Conservation (phyloP, 371 early-diverging fungal genomes). For the Mortierella sp. region DNA sequence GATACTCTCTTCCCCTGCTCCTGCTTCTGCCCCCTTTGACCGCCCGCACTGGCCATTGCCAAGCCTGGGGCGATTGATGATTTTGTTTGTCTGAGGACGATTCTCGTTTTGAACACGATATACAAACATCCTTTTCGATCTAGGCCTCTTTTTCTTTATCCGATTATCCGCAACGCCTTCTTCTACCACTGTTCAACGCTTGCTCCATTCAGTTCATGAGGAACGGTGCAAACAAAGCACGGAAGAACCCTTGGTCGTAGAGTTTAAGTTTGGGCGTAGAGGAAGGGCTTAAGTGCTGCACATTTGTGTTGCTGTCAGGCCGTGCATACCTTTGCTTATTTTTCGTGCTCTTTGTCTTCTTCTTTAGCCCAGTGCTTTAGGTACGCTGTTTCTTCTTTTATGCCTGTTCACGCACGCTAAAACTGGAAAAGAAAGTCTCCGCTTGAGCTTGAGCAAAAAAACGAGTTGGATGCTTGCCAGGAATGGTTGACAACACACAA, state of each 20-base stretch:
- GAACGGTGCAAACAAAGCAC: no score
- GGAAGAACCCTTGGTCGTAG: no score
- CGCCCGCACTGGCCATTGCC: background rate
- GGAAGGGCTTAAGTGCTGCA: no score
- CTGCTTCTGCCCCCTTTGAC: no score
- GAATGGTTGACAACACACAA: slow-evolving; percentile 7
- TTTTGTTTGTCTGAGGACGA: background rate
- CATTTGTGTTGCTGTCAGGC: background rate
- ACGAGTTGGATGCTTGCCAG: background rate
- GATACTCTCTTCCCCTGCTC: no score
- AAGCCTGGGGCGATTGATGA: background rate
- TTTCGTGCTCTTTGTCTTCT: background rate
- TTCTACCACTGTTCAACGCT: background rate
- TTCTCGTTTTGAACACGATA: background rate
- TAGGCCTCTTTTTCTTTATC: background rate
- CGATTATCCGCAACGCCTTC: background rate
- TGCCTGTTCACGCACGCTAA: background rate
- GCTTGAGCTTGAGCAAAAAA: background rate
- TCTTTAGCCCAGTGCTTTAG: background rate
- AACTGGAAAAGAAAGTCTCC: background rate
- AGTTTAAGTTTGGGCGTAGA: no score
- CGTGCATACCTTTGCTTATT: background rate
- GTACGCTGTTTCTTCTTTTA: background rate
- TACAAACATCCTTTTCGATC: background rate
- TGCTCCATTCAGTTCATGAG: no score